Conservation (phyloP, 441 rosid genomes). For the Erodium trifolium region DNA sequence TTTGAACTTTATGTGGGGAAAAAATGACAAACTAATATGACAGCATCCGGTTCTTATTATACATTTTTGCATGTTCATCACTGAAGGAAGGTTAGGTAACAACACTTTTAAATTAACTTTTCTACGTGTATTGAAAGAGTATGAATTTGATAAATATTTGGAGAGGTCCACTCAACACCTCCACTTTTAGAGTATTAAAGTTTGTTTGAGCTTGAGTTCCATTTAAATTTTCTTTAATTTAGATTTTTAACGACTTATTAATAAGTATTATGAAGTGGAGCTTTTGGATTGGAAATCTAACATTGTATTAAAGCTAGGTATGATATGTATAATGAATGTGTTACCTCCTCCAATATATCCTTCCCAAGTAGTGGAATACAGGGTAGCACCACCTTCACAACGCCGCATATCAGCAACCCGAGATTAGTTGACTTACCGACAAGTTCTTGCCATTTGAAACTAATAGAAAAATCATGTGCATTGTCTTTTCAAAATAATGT, state of each 20-base stretch:
- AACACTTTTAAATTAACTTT: no score
- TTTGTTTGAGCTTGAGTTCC: no score
- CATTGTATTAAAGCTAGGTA: no score
- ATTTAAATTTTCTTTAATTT: no score
- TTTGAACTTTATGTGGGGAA: not conserved
- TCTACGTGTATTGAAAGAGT: no score
- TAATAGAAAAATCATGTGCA: not conserved
- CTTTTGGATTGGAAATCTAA: no score
- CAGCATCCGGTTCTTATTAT: not conserved
- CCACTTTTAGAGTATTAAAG: no score
- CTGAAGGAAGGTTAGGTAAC: no score
- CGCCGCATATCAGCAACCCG: not conserved
- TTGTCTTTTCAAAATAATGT: not conserved
- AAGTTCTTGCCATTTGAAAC: not conserved
- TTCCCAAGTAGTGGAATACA: not conserved
- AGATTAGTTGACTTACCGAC: not conserved
- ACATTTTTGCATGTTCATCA: not conserved
- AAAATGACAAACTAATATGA: not conserved
- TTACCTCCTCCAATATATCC: not conserved
- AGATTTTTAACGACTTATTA: no score
- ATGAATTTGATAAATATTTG: no score
- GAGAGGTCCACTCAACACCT: not conserved
- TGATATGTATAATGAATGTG: no score
- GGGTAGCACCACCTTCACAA: not conserved
- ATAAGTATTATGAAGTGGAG: no score